Base-by-base conservation (phyloP, 2,329 filamentous ascomycete species). In the Septoria linicola region DNA sequence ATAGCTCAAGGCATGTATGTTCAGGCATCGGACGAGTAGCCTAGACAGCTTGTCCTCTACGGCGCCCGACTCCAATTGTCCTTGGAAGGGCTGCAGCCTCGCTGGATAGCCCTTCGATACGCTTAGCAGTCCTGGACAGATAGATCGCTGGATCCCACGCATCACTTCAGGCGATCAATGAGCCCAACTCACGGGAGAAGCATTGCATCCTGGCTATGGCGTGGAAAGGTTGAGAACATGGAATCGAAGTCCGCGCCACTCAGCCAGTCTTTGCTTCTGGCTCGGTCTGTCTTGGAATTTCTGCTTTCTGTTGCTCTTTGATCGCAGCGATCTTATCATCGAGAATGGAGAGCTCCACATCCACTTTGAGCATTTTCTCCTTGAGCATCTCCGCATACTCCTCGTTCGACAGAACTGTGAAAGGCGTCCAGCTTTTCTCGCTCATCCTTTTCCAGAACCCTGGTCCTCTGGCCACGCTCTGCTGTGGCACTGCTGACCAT, bases 301-400 rank as follows among this genome's bases (percentile, higher is more conserved):
- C 23, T 8, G 35, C 17, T 8, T 42, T 41, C 45, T 62, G 58
- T 39, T 65, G 43, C 40, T 55, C 51, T 35, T 58, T 73, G 21
- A 84, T 64, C 32, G 71, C 74, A 41, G 76, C 78, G 59, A 93
- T 88, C 63, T 82, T 83, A 47, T 92, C 88, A 62, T 93, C 87
- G 30, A 92, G 76, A 4, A 93, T 68, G 0, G 87, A 83, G 68
- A 93, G 89, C 55, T 92, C 86, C 1, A 81, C 86, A 58, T 93
- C 85, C 2, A 92, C 72, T 55, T 76, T 78, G 20, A 92, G 67
- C 34, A 89, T 71, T 70, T 85, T 89, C 66, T 91, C 86, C 23
- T 77, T 74, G 63, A 93, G 74, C 71, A 89, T 82, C 1, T 77
- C 72, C 52, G 80, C 79, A 64, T 93, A 93, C 60, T 93, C 83